Base-by-base conservation (phyloP, 768 basidiomycete species). In the Pulveroboletus ravenelii region DNA sequence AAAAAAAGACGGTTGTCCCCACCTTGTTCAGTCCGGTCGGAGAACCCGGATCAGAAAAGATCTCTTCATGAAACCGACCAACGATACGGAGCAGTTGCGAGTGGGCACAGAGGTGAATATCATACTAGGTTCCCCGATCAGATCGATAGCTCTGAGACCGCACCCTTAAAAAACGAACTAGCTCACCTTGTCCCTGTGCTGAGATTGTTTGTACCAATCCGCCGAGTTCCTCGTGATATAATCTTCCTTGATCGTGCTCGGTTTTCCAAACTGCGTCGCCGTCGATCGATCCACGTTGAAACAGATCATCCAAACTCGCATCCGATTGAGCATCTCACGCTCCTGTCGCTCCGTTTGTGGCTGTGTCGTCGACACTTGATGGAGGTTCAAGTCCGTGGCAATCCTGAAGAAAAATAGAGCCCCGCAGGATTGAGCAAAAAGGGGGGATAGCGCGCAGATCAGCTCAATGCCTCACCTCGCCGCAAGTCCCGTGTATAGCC, bases 281-380 rank as follows among this genome's bases (percentile, higher is more conserved):
- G 20, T 23, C 20, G 20, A 23, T 23, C 20, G 20, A 23, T 23
- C 20, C 50, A 94, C 66, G 62, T 91, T 89, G 71, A 86, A 93
- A 64, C 89, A 93, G 45, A 88, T 87, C 75, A 94, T 79, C 92
- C 92, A 96, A 25, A 86, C 82, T n/a, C 93, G 74, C 37, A 82
- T 83, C 51, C 87, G 82, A 64, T 96, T 94, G 60, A 93, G 69
- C 31, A 89, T 77, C 70, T 94, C 92, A 15, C 92, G 77, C 55
- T 88, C 87, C 55, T 87, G 81, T 34, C 76, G 81, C 67, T 92
- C 89, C 20, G 78, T 82, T 48, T 80, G 75, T n/a, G 83, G 78
- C 57, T 85, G 81, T 5, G 72, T 72, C 9, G 71, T 72, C 9
- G 81, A 72, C 9, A 79, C 80, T 42, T 85, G 81, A 58, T 92